A percentile compares a stretch with the other conserved stretches of the same genome.
Evolutionary conservation across 2,329 filamentous ascomycete genomes (phyloP).

Genomic region (Hyphodiscus sp.): DNA sequence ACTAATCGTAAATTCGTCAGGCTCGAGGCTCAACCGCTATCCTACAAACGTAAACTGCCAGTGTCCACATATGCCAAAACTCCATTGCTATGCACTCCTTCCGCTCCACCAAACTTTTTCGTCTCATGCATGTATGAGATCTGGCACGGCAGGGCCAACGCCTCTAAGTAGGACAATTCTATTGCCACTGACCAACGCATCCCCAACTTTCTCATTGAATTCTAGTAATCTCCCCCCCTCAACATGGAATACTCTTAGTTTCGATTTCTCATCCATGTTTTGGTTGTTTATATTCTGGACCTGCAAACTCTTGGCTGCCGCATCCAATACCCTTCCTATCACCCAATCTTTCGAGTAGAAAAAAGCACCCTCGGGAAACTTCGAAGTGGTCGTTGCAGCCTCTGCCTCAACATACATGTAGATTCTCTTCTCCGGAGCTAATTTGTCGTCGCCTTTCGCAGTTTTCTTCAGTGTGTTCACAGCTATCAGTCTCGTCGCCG

Average conservation of each 20-base stretch:
- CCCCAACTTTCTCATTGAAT: slow-evolving; percentile 79
- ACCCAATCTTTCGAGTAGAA: slow-evolving; percentile 83
- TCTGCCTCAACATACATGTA: slow-evolving; percentile 90
- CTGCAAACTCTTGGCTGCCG: slow-evolving; percentile 69
- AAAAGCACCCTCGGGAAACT: slow-evolving; percentile 75
- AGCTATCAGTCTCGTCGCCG: slow-evolving; percentile 59
- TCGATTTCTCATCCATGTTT: slow-evolving; percentile 67
- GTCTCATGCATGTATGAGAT: slow-evolving; percentile 51
- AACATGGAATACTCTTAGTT: slow-evolving; percentile 84
- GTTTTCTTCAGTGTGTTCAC: slow-evolving; percentile 75
- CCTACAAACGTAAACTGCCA: neutral
- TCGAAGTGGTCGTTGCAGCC: slow-evolving; percentile 75
- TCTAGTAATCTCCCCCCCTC: slow-evolving; percentile 82
- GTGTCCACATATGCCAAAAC: neutral
- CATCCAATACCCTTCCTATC: slow-evolving; percentile 75
- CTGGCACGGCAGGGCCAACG: slow-evolving; percentile 67
- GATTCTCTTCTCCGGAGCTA: slow-evolving; percentile 76
- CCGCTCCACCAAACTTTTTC: neutral
- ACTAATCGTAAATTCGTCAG: neutral
- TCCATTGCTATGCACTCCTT: neutral
- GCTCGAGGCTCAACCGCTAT: neutral
- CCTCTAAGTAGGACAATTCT: slow-evolving; percentile 85
- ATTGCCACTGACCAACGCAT: slow-evolving; percentile 69
- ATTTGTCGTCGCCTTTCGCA: slow-evolving; percentile 83
- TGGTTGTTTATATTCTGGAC: slow-evolving; percentile 81